These are phyloP conservation scores for Ogataea hybrid DNA, from an alignment of 1,139 yeast species.

Conservation along the genomic window DNA sequence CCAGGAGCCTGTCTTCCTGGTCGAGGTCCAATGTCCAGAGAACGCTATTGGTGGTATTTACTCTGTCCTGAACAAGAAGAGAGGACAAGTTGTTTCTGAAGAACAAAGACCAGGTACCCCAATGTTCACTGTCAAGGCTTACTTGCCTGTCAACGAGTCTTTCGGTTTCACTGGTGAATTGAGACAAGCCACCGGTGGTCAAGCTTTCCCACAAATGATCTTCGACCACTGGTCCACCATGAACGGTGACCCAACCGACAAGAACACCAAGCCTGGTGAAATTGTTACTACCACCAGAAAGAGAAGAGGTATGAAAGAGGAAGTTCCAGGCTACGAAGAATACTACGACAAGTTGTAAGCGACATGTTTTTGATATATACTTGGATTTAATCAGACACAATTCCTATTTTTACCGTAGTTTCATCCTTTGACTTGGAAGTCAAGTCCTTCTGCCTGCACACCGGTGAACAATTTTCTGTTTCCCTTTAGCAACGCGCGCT, in stretches of 20 bases:
- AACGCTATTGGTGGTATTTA: conserved; percentile 99
- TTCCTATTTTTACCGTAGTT: neutral
- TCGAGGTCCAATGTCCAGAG: conserved; percentile 99
- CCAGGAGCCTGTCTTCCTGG: conserved; percentile 99
- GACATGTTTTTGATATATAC: conserved; percentile 8
- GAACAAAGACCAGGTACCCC: conserved; percentile 99
- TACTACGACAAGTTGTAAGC: conserved; percentile 97
- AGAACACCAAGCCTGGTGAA: conserved; percentile 90
- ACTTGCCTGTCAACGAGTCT: conserved; percentile 99
- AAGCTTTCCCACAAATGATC: conserved; percentile 99
- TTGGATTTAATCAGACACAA: conserved; percentile 15
- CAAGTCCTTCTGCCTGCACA: conserved; percentile 16
- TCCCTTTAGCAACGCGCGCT: conserved; percentile 9
- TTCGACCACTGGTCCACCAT: conserved; percentile 97
- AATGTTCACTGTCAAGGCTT: conserved; percentile 97
- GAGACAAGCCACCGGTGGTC: conserved; percentile 99
- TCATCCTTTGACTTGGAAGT: conserved; percentile 12
- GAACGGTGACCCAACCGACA: conserved; percentile 91
- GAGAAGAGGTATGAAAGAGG: conserved; percentile 97
- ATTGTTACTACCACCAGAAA: conserved; percentile 89
- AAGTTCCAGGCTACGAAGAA: conserved; percentile 99
- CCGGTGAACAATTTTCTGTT: conserved; percentile 11
- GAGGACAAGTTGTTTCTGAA: conserved; percentile 99
- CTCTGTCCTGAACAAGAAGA: conserved; percentile 99
- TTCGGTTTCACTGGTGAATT: conserved; percentile 99